Evolutionary conservation across 2,329 filamentous ascomycete genomes (phyloP).

Genomic region (Penicillium sp.): DNA sequence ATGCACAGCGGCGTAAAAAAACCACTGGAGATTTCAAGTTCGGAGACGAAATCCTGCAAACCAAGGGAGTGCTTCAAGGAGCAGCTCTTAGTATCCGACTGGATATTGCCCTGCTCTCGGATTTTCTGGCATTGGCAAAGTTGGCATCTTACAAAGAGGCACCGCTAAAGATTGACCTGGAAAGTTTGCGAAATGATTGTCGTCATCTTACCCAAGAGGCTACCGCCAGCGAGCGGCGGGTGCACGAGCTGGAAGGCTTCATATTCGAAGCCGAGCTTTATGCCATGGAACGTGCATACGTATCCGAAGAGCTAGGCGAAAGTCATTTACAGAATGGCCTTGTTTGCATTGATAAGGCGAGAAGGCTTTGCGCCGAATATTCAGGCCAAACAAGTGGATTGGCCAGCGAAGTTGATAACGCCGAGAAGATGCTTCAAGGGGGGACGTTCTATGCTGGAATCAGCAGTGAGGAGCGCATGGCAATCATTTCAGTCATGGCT

Average conservation of each 20-base stretch:
- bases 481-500: constrained; percentile 48
- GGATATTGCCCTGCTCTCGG: constrained; percentile 49
- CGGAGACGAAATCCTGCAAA: constrained; percentile 35
- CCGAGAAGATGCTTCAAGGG: constrained; percentile 47
- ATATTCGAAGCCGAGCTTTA: neutral
- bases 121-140: constrained; percentile 37
- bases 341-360: constrained; percentile 23
- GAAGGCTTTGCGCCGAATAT: constrained; percentile 26
- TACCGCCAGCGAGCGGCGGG: neutral
- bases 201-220: neutral
- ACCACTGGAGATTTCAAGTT: constrained; percentile 24
- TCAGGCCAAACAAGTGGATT: constrained; percentile 37
- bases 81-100: constrained; percentile 49
- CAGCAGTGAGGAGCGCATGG: constrained; percentile 23
- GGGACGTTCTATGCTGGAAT: constrained; percentile 8
- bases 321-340: constrained; percentile 6
- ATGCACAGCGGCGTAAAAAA: constrained; percentile 29
- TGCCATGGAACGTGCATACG: constrained; percentile 40
- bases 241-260: neutral
- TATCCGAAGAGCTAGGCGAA: neutral
- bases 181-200: neutral
- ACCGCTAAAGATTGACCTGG: neutral
- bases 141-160: neutral
- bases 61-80: constrained; percentile 44
- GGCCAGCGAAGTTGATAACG: constrained; percentile 48